Evolutionary conservation across 106 monocot species (phyloP).

Genomic region (Phalaenopsis aphrodite): DNA sequence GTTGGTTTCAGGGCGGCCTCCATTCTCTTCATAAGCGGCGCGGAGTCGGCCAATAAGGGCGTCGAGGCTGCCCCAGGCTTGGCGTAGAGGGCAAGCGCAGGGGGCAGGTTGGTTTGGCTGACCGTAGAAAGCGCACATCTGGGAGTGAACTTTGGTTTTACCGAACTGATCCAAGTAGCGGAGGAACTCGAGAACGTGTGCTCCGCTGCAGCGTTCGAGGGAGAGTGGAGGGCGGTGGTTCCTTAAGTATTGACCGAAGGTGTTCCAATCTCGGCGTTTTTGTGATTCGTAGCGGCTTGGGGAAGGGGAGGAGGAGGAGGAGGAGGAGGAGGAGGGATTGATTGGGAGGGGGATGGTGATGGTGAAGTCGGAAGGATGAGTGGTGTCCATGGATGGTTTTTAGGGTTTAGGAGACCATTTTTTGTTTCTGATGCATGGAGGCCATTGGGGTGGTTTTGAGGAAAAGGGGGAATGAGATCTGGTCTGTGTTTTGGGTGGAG

Average conservation of each 20-base stretch:
- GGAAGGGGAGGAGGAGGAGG: conserved; percentile 13
- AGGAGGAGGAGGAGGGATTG: conserved; percentile 1
- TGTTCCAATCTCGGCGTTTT: not conserved
- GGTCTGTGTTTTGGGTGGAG: no score
- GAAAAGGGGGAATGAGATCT: no score
- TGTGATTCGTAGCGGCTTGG: not conserved
- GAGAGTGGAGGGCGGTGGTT: conserved; percentile 3
- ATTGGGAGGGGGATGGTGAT: not conserved
- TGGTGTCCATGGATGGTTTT: not conserved
- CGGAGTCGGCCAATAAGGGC: conserved; percentile 2
- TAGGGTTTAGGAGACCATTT: no score
- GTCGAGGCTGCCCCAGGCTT: conserved; percentile 2
- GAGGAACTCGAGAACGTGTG: conserved; percentile 25
- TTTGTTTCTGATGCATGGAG: no score
- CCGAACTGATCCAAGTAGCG: conserved; percentile 24
- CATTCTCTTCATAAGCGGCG: not conserved
- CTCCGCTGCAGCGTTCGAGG: conserved; percentile 14
- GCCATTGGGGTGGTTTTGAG: no score
- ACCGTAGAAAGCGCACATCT: not conserved
- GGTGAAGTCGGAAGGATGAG: conserved; percentile 8
- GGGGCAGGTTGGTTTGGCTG: not conserved
- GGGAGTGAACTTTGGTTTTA: conserved; percentile 19
- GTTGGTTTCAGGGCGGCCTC: conserved; percentile 41
- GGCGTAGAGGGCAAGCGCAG: not conserved
- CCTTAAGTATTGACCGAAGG: conserved; percentile 1